Conservation (phyloP, 2,329 filamentous ascomycete species). For the Aphanoascus verrucosus region DNA sequence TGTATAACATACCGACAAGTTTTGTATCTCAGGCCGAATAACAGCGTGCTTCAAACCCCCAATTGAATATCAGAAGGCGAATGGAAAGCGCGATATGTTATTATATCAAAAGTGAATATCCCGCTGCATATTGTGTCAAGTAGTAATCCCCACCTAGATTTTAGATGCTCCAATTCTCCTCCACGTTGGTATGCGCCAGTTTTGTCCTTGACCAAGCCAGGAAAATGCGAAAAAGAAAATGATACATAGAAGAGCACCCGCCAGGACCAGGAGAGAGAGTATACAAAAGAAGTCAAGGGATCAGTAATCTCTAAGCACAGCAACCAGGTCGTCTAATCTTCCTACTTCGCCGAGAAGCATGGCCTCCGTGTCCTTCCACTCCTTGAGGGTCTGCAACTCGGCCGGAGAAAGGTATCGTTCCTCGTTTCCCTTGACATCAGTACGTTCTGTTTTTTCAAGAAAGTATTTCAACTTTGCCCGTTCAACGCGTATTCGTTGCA, state of each 20-base stretch:
- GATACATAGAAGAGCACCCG: not conserved
- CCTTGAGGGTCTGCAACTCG: conserved; percentile 59
- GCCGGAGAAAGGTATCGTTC: conserved; percentile 65
- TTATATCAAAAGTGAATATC: not conserved
- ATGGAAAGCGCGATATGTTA: not conserved
- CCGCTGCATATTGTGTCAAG: not conserved
- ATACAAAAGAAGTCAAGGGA: not conserved
- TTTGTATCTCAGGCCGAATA: not conserved
- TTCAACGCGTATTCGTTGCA: conserved; percentile 72
- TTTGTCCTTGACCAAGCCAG: not conserved
- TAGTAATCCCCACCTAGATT: not conserved
- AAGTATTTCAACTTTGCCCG: conserved; percentile 60
- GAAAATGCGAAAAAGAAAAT: not conserved
- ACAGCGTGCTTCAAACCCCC: not conserved
- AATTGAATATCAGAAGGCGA: not conserved
- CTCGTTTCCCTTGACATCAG: conserved; percentile 74
- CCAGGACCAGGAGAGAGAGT: not conserved
- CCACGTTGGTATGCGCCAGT: conserved; percentile 4
- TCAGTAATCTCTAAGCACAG: conserved; percentile 69
- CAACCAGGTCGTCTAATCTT: conserved; percentile 74
- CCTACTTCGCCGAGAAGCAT: conserved; percentile 68
- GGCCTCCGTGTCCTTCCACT: conserved; percentile 52
- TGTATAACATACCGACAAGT: not conserved
- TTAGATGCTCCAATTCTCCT: conserved; percentile 8
- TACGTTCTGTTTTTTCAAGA: conserved; percentile 69